Conservation (phyloP, 768 basidiomycete genomes). For the Hypholoma fasciculare region DNA sequence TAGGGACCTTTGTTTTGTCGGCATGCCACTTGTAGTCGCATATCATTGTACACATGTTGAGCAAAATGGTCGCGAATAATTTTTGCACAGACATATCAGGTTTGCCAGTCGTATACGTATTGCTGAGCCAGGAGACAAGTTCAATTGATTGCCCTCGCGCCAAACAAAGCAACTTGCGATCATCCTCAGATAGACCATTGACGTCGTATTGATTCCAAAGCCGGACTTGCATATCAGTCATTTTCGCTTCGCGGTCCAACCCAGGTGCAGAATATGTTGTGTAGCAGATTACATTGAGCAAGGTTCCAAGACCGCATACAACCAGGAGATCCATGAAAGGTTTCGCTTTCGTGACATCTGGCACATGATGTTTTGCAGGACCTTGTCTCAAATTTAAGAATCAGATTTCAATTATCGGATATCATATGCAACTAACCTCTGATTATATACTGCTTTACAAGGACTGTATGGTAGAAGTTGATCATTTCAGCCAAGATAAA, state of each 20-base stretch:
- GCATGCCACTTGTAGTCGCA: not conserved
- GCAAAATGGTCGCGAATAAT: not conserved
- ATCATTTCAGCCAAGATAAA: constrained; percentile 12
- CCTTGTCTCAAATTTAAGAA: not conserved
- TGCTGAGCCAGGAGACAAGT: not conserved
- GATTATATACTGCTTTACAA: not conserved
- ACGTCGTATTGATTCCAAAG: not conserved
- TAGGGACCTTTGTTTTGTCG: not conserved
- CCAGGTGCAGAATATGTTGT: not conserved
- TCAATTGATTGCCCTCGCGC: not conserved
- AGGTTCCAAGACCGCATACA: not conserved
- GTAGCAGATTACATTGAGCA: not conserved
- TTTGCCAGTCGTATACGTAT: not conserved
- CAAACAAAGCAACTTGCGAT: not conserved
- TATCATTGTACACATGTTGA: not conserved
- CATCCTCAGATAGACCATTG: not conserved
- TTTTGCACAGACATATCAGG: not conserved
- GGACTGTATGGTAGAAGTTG: constrained; percentile 6
- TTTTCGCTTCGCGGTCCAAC: not conserved
- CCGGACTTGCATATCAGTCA: not conserved
- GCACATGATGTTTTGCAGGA: not conserved
- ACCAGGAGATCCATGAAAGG: not conserved
- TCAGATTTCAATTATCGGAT: too few species aligned
- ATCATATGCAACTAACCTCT: not conserved
- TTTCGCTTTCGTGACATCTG: not conserved